phyloP scores from a whole-genome alignment of 495 filamentous ascomycete species.

The Tuber calosporum region DNA sequence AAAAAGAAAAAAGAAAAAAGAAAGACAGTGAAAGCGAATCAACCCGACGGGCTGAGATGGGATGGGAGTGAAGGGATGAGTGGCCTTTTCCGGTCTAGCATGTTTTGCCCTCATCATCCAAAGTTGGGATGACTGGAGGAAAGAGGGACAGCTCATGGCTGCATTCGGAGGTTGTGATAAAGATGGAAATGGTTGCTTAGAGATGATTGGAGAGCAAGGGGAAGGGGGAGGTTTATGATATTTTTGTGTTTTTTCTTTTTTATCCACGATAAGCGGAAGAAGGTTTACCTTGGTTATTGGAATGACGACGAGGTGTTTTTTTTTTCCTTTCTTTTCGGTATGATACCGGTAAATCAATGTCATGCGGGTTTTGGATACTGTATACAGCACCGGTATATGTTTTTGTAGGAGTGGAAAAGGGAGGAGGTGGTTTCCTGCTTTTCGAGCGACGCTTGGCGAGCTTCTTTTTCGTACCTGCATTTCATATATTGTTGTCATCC shows the following conservation, averaged over 20 bases:
- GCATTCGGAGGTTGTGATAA: neutral
- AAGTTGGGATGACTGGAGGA: slow-evolving; percentile 17
- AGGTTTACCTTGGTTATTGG: neutral
- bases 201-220: neutral
- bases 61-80: slow-evolving; percentile 22
- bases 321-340: neutral
- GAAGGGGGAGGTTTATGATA: neutral
- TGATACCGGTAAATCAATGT: slow-evolving; percentile 14
- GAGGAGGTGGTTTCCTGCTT: slow-evolving; percentile 11
- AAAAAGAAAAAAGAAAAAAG: slow-evolving; percentile 33
- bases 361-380: neutral
- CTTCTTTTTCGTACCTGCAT: slow-evolving; percentile 33
- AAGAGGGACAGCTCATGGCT: slow-evolving; percentile 29
- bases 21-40: slow-evolving; percentile 4
- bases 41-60: slow-evolving; percentile 19
- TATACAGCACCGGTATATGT: slow-evolving; percentile 14
- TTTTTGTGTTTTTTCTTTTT: neutral
- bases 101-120: neutral
- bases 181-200: neutral
- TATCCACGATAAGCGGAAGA: neutral
- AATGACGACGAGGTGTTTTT: neutral
- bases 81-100: slow-evolving; percentile 1
- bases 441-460: slow-evolving; percentile 8
- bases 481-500: slow-evolving; percentile 11
- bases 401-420: slow-evolving; percentile 1